Conservation (phyloP, 305 asterid genomes). For the Solanum hybrid region DNA sequence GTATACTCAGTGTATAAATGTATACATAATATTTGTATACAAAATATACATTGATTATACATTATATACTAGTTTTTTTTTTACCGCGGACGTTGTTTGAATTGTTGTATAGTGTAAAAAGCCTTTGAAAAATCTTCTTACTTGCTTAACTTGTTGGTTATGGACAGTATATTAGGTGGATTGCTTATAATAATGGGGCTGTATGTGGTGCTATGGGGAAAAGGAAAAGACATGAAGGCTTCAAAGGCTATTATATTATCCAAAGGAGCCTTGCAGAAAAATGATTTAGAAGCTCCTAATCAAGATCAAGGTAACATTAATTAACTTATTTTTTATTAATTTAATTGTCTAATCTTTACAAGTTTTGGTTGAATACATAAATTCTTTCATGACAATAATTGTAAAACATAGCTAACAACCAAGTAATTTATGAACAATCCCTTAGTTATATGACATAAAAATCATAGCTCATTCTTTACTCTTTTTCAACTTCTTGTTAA, state of each 20-base stretch:
- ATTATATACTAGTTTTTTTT: background rate
- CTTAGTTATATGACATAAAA: background rate
- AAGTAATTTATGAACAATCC: background rate
- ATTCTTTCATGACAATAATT: background rate
- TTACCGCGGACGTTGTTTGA: background rate
- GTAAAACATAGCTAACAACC: background rate
- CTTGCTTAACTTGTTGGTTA: background rate
- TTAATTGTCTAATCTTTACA: background rate
- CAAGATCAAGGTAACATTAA: conserved; percentile 1
- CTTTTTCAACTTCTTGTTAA: background rate
- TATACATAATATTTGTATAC: background rate
- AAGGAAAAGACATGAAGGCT: conserved; percentile 10
- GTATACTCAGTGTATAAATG: background rate
- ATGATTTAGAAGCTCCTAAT: conserved; percentile 4
- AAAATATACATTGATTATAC: background rate
- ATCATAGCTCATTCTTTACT: background rate
- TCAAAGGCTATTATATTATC: background rate
- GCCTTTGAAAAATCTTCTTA: background rate
- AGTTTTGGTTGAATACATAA: background rate
- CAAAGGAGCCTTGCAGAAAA: background rate
- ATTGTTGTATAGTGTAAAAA: background rate
- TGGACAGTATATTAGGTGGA: conserved; percentile 19
- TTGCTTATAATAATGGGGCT: conserved; percentile 17
- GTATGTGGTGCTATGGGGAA: conserved; percentile 24
- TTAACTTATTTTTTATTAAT: background rate